Base-by-base conservation (phyloP, 78 protist genomes). In the Goniomonas avonlea region DNA sequence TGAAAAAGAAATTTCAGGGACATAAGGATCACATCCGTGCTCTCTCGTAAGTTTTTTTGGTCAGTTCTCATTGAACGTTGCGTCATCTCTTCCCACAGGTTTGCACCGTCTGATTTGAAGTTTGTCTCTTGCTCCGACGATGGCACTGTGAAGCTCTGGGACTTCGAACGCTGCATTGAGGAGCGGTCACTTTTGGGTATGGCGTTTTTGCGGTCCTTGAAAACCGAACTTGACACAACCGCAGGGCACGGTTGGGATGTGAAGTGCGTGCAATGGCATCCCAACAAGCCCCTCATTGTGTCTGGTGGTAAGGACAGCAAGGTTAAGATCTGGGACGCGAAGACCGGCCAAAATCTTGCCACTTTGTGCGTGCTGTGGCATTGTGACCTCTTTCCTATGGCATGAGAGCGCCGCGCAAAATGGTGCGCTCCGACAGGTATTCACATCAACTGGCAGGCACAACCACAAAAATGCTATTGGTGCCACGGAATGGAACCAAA, bases 271-370 rank as follows among this genome's bases (percentile, higher is more conserved):
- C 80, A 77, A 4, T 95, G 98, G 98, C 98, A 95, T 65, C 96
- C 98, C 15, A 18, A 35, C 5, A 86, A 85, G 73, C 37, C 87
- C 7, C 60, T 95, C 39, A 25, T 95, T 21, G 95, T 80, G 5
- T 82, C 92, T 5, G 98, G 96, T 27, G 23, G 80, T 21, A 88
- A 89, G 81, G 96, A 93, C 53, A 82, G 79, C 29, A n/a, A n/a
- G n/a, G 70, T 95, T 58, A 90, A 86, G 65, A 56, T 95, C n/a
- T 95, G 98, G 98, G 98, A 95, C 45, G 85, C 96, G 17, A 80
- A 85, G 18, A 3, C 82, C 32, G 89, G 84, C 31, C 23, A 31
- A n/a, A 78, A 65, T n/a, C 58, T 91, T 5, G 15, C 56, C 32
- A 86, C 93, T 7, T 32, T 93, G 25, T 5, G 29, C 48, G 35